Percentiles rank a stretch among this genome's conserved stretches.
These are phyloP conservation scores for Porosira glacialis DNA, from an alignment of 352 stramenopile species.

Conservation along the genomic window DNA sequence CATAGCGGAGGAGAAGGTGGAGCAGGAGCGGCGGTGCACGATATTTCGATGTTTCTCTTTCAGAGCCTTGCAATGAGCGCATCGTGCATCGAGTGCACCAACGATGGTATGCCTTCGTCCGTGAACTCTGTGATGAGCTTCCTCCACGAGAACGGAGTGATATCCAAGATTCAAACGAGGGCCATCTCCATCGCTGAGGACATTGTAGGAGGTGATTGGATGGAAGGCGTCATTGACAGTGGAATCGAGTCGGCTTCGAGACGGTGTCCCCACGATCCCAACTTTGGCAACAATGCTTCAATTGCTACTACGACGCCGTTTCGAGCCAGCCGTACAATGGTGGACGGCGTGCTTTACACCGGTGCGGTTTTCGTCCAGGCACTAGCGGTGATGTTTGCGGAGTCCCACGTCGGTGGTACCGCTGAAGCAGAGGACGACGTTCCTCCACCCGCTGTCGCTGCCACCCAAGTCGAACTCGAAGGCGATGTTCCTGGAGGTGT, in stretches of 20 bases:
- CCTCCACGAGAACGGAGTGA: slow-evolving; percentile 33
- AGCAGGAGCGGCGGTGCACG: slow-evolving; percentile 30
- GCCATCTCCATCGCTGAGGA: slow-evolving; percentile 25
- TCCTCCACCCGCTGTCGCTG: background rate
- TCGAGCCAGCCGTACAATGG: slow-evolving; percentile 25
- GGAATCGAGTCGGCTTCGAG: slow-evolving; percentile 27
- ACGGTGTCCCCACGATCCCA: slow-evolving; percentile 36
- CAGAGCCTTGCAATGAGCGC: slow-evolving; percentile 21
- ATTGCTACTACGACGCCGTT: slow-evolving; percentile 17
- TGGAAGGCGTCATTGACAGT: slow-evolving; percentile 31
- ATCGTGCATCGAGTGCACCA: slow-evolving; percentile 46
- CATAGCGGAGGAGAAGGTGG: slow-evolving; percentile 8
- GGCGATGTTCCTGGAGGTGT: slow-evolving; percentile 27
- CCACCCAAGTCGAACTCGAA: slow-evolving; percentile 21
- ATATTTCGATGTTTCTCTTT: slow-evolving; percentile 39
- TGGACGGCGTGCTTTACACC: slow-evolving; percentile 45
- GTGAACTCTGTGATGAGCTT: slow-evolving; percentile 43
- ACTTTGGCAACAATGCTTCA: slow-evolving; percentile 15
- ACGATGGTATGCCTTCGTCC: slow-evolving; percentile 29
- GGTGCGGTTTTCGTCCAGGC: slow-evolving; percentile 40
- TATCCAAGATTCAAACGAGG: slow-evolving; percentile 27
- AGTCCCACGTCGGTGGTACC: too few species aligned
- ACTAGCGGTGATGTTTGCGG: slow-evolving; percentile 34
- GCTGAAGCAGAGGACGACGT: slow-evolving; percentile 27
- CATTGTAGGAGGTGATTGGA: slow-evolving; percentile 37